Evolutionary conservation across 2,329 filamentous ascomycete species (phyloP), one percentile per base, ranked within the genome.

Genomic region (Septoria petroselini): DNA sequence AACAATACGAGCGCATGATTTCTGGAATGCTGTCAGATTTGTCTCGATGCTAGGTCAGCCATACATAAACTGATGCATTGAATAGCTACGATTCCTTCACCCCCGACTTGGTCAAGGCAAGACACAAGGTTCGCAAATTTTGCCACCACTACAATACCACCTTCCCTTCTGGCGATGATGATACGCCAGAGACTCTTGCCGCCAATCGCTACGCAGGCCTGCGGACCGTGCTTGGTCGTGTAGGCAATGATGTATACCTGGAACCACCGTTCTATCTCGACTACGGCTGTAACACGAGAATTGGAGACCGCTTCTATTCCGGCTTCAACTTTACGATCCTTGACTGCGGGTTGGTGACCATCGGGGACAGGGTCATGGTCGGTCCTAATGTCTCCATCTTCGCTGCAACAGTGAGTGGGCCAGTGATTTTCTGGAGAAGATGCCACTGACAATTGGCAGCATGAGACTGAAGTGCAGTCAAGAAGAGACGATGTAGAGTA

Each of bases 1-100:
- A 82, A 6, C 76, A 82, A 52, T 84, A 82, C 46, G 78, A 83
- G 60, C 79, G 77, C 60, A 83, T 84, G 79, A 78, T 84, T 40
- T 83, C 79, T 0, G 80, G 80, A 21, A 79, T 83, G 70, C 70
- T 82, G 29, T 82, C 31, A 46, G 39, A 45, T 2, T 11, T 27
- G 30, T 12, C 27, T 23, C 11, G 18, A 4, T 8, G n/a, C 19
- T 4, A 25, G 9, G 21, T 35, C 7, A 45, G 9, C 18, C 15
- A 11, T 18, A 14, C 6, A 14, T 18, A 14, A 19, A 29, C 14
- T 34, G 2, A 39, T 17, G 27, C 21, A 18, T 21, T 15, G 38
- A 17, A 2, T 29, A 59, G 57, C 17, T 60, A 83, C 66, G 68
- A 80, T 58, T 65, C 72, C 17, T 67, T 73, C 35, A 71, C 62